These are phyloP conservation scores for Globisporangium paroecandrum DNA, from an alignment of 352 stramenopile species.

Conservation along the genomic window DNA sequence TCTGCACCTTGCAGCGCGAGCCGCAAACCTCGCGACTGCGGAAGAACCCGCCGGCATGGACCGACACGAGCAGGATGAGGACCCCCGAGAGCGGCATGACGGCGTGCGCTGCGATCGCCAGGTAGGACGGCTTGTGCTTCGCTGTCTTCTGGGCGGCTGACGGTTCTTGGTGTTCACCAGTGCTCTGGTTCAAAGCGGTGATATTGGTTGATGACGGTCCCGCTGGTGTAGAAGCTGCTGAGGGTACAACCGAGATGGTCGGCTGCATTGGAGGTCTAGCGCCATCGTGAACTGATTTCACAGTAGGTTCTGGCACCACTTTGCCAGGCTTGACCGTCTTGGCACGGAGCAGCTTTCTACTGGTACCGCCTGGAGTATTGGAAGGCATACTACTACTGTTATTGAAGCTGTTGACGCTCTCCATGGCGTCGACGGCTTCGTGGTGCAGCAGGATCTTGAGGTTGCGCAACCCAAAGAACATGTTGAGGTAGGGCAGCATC, in stretches of 20 bases:
- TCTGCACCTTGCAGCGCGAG: conserved; percentile 25
- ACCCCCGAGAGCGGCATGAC: conserved; percentile 23
- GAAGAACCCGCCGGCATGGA: conserved; percentile 17
- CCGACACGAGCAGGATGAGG: conserved; percentile 18
- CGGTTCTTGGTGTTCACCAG: neutral
- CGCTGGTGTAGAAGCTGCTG: neutral
- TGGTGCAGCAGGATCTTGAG: conserved; percentile 26
- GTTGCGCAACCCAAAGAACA: conserved; percentile 24
- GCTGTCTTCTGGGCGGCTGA: too few species aligned
- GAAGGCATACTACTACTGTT: neutral
- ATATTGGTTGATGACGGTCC: neutral
- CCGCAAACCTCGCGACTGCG: conserved; percentile 9
- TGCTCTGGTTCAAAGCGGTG: neutral
- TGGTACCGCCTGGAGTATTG: neutral
- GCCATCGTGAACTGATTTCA: neutral
- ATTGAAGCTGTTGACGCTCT: neutral
- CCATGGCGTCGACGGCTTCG: neutral
- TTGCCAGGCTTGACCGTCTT: neutral
- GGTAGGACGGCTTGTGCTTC: neutral
- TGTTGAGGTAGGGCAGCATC: conserved; percentile 28
- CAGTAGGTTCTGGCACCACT: neutral
- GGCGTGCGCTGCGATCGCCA: neutral
- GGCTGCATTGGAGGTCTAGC: neutral
- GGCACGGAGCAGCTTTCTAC: neutral
- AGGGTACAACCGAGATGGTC: neutral